Conservation (phyloP, 2,329 filamentous ascomycete genomes). For the Neopestalotiopsis sp. region DNA sequence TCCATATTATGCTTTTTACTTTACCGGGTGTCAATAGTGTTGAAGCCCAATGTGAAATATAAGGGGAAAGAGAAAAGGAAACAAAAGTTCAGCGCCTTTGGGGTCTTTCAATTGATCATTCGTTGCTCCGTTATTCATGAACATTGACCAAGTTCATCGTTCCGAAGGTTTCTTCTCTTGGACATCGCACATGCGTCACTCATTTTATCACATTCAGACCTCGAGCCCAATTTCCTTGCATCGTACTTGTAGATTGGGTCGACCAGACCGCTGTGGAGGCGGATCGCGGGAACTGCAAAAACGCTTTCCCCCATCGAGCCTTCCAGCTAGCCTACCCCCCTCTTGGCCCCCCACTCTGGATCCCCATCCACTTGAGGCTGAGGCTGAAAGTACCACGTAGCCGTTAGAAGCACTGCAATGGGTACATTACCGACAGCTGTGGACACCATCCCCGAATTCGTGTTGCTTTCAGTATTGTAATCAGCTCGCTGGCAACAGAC, state of each 20-base stretch:
- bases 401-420: background rate
- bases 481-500: background rate
- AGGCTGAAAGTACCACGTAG: conserved; percentile 17
- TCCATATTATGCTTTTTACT: background rate
- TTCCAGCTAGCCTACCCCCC: background rate
- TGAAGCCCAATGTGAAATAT: background rate
- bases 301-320: conserved; percentile 9
- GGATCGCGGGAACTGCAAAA: background rate
- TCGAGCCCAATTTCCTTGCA: background rate
- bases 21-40: background rate
- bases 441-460: conserved; percentile 13
- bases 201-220: no score
- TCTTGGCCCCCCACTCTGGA: background rate
- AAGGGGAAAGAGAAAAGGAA: background rate
- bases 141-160: background rate
- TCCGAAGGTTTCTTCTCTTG: background rate
- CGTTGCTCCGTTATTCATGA: no score
- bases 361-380: conserved; percentile 10
- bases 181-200: no score
- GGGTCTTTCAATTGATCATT: no score
- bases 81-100: no score
- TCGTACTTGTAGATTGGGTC: background rate
- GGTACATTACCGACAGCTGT: conserved; percentile 7
- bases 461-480: background rate
- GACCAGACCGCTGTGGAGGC: background rate